These are phyloP conservation scores for Decorospora gaudefroyi DNA, from an alignment of 2,329 filamentous ascomycete species.

Conservation along the genomic window DNA sequence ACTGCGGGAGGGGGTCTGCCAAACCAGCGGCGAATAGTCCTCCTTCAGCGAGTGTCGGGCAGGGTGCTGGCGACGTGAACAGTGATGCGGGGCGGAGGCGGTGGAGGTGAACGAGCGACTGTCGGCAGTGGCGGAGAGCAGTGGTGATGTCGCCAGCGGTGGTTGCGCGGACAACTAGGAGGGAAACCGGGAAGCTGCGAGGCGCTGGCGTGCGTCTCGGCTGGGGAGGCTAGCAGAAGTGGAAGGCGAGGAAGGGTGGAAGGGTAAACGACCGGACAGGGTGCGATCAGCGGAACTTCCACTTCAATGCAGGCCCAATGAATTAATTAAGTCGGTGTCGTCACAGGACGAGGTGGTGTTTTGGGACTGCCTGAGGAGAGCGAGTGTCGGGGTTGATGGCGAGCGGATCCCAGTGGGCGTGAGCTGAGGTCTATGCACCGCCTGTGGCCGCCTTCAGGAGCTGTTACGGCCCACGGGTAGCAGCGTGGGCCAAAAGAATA, in stretches of 20 bases:
- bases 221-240: conserved; percentile 16
- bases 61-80: conserved; percentile 3
- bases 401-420: conserved; percentile 28
- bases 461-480: conserved; percentile 22
- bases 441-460: conserved; percentile 33
- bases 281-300: conserved; percentile 36
- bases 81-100: conserved; percentile 12
- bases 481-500: conserved; percentile 33
- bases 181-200: conserved; percentile 40
- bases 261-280: conserved; percentile 38
- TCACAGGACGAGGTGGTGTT: conserved; percentile 22
- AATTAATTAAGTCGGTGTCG: conserved; percentile 23
- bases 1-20: conserved; percentile 34
- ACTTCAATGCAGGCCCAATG: conserved; percentile 26
- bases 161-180: conserved; percentile 33
- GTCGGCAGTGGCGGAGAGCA: conserved; percentile 24
- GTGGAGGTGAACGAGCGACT: conserved; percentile 35
- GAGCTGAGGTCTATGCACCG: conserved; percentile 27
- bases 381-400: conserved; percentile 25
- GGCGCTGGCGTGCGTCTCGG: conserved; percentile 34
- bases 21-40: conserved; percentile 41
- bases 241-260: conserved; percentile 19
- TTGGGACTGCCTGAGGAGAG: conserved; percentile 34
- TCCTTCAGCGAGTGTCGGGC: conserved; percentile 17
- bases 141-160: conserved; percentile 26